Evolutionary conservation across 371 early-diverging fungal genomes (phyloP).

Genomic region (Mortierella polycephala): DNA sequence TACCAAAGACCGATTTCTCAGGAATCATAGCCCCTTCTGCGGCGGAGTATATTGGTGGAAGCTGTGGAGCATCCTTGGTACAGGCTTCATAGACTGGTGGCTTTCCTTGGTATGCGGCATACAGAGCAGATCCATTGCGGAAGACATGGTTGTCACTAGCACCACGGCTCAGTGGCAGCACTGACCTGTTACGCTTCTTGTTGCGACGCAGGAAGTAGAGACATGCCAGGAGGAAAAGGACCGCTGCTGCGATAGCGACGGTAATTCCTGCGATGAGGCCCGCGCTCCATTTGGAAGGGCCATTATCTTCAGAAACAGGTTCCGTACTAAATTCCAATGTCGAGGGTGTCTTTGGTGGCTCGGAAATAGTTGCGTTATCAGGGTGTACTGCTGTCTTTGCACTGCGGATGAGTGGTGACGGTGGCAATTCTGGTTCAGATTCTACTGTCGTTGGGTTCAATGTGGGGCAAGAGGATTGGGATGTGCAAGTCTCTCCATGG

Average conservation of each 20-base stretch:
- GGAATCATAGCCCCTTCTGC: not conserved
- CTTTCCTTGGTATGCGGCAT: not conserved
- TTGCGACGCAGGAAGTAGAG: slow-evolving; percentile 9
- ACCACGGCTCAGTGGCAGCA: not conserved
- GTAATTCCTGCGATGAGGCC: slow-evolving; percentile 22
- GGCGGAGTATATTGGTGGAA: too few species aligned
- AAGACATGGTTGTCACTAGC: not conserved
- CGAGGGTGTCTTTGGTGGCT: not conserved
- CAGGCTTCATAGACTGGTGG: not conserved
- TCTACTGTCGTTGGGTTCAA: not conserved
- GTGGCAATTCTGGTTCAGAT: not conserved
- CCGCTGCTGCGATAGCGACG: not conserved
- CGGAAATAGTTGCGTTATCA: not conserved
- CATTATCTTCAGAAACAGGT: not conserved
- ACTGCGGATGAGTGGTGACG: not conserved
- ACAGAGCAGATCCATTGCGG: not conserved
- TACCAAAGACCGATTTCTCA: not conserved
- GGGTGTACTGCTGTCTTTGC: not conserved
- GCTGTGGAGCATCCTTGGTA: not conserved
- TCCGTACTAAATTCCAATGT: too few species aligned
- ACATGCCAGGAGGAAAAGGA: slow-evolving; percentile 3
- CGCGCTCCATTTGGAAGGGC: not conserved
- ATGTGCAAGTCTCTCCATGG: slow-evolving; percentile 26
- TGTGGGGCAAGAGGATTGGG: slow-evolving; percentile 2
- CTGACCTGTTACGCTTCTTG: slow-evolving; percentile 10